Percentiles rank a stretch among this genome's conserved stretches.
Evolutionary conservation across 75 land plant genomes (phyloP).

Genomic region (Ceratopteris richardii): DNA sequence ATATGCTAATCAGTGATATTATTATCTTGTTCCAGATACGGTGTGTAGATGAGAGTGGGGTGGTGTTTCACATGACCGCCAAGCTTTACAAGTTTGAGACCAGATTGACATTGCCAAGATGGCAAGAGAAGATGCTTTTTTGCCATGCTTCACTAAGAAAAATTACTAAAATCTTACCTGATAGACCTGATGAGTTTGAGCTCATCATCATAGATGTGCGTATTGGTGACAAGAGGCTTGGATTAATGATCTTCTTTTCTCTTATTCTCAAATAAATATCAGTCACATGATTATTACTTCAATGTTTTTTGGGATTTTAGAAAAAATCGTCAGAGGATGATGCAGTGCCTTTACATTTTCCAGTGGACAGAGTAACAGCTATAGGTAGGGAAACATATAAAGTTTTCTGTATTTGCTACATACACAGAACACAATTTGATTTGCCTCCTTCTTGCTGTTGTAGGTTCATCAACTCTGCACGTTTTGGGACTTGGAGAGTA

Average conservation of each 20-base stretch:
- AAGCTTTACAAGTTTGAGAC: conserved; percentile 26
- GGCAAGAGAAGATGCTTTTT: conserved; percentile 31
- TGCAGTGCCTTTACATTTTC: conserved; percentile 5
- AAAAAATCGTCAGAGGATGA: conserved; percentile 8
- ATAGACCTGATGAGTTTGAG: conserved; percentile 12
- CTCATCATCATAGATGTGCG: conserved; percentile 15
- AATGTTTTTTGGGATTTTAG: conserved; percentile 2
- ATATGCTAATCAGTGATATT: background rate
- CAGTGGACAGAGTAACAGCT: conserved; percentile 19
- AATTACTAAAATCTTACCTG: background rate
- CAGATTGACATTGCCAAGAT: conserved; percentile 18
- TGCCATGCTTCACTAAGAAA: conserved; percentile 13
- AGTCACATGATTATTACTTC: background rate
- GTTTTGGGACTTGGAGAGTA: conserved; percentile 31
- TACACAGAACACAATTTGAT: background rate
- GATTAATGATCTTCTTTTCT: no score
- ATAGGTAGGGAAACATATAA: conserved; percentile 13
- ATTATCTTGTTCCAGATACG: conserved; percentile 15
- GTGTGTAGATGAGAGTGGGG: conserved; percentile 9
- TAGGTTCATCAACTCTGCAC: conserved; percentile 30
- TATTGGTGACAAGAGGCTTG: no score
- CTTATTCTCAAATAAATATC: background rate
- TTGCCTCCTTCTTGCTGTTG: background rate
- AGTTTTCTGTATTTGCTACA: background rate
- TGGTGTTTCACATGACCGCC: conserved; percentile 9